Evolutionary conservation across 495 filamentous ascomycete species (phyloP), one percentile per base, ranked within the genome.

Genomic region (Aspergillus panamensis): DNA sequence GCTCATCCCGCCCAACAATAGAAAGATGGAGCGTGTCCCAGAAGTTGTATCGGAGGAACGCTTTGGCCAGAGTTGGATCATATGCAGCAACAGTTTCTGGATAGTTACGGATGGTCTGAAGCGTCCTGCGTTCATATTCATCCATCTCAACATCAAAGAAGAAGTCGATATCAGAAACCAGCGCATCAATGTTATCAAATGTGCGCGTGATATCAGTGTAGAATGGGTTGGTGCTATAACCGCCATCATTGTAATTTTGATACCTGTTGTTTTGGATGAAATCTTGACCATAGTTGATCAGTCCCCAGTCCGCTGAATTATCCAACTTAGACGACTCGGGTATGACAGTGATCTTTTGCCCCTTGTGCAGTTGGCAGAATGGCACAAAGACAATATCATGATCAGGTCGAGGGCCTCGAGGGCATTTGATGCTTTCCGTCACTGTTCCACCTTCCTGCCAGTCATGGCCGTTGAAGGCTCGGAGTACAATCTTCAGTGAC

Each of bases 251-350:
- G 17, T 39, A 30, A 3, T 32, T 54, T 5, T 1, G 25, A 29
- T 53, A 59, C 17, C 57, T 49, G 31, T 48, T 42, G 50, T 59
- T 48, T 14, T 14, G 21, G 31, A 59, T 53, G n/a, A 59, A 59
- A 1, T 37, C 29, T 2, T 50, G 35, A 10, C 50, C 57, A 35
- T 59, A 53, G n/a, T 40, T 48, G 17, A 59, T 45, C 8, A 59
- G 25, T 3, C 31, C 49, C 57, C 57, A 53, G 30, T 53, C 31
- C 6, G 43, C 21, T 3, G 19, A 16, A 0, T 33, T 17, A 13
- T 48, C 50, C 5, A 59, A 14, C 12, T 31, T 13, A 9, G 7
- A 25, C 2, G 57, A 48, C 3, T 21, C 21, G 6, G 49, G 17
- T 13, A 10, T 3, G 10, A 59, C 8, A 2, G 19, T 32, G 1